Evolutionary conservation across 495 filamentous ascomycete species (phyloP).

Genomic region (Poronia punctata): DNA sequence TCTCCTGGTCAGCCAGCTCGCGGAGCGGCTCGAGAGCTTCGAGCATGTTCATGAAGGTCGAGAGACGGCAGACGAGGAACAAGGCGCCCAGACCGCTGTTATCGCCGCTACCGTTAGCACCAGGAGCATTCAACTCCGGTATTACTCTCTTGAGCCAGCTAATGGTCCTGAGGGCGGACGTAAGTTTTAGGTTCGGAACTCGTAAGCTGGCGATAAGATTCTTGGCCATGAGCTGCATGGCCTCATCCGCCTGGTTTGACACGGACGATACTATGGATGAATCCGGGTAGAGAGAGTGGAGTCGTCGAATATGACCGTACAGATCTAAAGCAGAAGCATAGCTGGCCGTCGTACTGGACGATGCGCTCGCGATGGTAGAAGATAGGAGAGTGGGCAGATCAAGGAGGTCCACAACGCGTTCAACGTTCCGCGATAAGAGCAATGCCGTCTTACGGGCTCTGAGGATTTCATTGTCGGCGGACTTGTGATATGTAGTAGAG

Average conservation of each 20-base stretch:
- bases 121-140: slow-evolving; percentile 59
- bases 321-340: slow-evolving; percentile 90
- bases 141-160: slow-evolving; percentile 85
- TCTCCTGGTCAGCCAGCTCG: slow-evolving; percentile 86
- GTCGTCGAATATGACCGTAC: slow-evolving; percentile 84
- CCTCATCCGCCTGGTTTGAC: slow-evolving; percentile 69
- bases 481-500: slow-evolving; percentile 72
- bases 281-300: slow-evolving; percentile 74
- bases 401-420: slow-evolving; percentile 82
- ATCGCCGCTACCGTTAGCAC: slow-evolving; percentile 24
- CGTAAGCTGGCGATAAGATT: slow-evolving; percentile 76
- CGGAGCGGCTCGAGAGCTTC: slow-evolving; percentile 79
- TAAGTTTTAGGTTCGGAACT: slow-evolving; percentile 73
- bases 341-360: slow-evolving; percentile 43
- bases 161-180: slow-evolving; percentile 84
- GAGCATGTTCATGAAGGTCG: slow-evolving; percentile 71
- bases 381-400: slow-evolving; percentile 83
- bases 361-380: slow-evolving; percentile 43
- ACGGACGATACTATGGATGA: slow-evolving; percentile 70
- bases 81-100: slow-evolving; percentile 60
- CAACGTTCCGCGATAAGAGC: slow-evolving; percentile 81
- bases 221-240: slow-evolving; percentile 82
- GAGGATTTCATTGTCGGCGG: slow-evolving; percentile 60
- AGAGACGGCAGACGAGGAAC: slow-evolving; percentile 80
- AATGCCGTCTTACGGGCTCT: slow-evolving; percentile 73